phyloP scores from a whole-genome alignment of 257 asterid genomes.

The Salvia splendens region DNA sequence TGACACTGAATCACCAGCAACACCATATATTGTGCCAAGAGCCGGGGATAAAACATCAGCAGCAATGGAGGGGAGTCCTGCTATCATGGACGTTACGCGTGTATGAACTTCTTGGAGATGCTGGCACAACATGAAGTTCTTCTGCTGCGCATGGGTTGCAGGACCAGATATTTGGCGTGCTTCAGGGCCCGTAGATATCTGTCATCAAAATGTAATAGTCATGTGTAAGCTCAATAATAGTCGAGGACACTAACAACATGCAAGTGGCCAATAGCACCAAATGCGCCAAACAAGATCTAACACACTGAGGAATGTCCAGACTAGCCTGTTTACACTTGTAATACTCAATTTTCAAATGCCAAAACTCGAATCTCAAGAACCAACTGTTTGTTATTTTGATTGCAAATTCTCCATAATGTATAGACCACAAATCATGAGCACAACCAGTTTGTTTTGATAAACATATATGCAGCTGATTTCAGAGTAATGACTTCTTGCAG shows the following conservation, averaged over 20 bases:
- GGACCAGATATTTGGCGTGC: constrained; percentile 91
- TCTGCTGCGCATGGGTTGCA: constrained; percentile 84
- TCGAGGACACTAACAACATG: neutral
- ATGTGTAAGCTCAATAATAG: constrained; percentile 16
- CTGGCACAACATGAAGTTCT: constrained; percentile 82
- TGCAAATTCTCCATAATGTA: neutral
- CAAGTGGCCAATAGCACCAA: neutral
- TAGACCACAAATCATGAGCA: neutral
- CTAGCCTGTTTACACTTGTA: neutral
- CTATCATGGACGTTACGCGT: constrained; percentile 60
- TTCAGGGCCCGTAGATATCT: constrained; percentile 97
- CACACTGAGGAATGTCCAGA: neutral
- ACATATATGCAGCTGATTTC: too few relatives aligned
- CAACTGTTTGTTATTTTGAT: neutral
- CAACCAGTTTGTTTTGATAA: too few relatives aligned
- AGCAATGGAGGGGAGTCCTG: constrained; percentile 74
- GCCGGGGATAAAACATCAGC: constrained; percentile 79
- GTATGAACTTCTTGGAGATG: constrained; percentile 89
- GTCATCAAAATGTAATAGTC: constrained; percentile 24
- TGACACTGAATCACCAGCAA: constrained; percentile 90
- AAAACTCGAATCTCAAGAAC: neutral
- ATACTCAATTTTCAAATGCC: neutral
- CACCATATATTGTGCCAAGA: constrained; percentile 77
- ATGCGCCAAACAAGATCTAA: neutral
- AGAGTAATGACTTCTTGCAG: too few relatives aligned